Evolutionary conservation across 2,329 filamentous ascomycete genomes (phyloP).

Genomic region (Penicillium sp.): DNA sequence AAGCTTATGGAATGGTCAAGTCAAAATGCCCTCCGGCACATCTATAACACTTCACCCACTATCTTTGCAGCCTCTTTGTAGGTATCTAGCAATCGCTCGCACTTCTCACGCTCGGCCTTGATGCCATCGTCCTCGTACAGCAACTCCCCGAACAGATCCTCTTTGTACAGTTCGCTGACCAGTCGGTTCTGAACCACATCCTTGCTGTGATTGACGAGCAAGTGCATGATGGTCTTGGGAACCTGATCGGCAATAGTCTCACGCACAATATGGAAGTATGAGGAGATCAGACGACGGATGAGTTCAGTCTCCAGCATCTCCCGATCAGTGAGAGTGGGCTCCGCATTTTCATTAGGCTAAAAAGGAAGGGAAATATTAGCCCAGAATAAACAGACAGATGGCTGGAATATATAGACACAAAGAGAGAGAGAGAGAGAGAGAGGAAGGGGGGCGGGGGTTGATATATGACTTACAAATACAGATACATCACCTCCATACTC

Average conservation of each 20-base stretch:
- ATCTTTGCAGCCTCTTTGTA: constrained; percentile 99
- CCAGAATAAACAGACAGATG: neutral
- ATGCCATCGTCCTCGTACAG: constrained; percentile 97
- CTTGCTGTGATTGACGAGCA: constrained; percentile 97
- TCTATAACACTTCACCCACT: constrained; percentile 87
- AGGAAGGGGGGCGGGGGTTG: too few species aligned
- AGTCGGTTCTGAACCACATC: constrained; percentile 96
- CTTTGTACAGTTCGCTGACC: constrained; percentile 93
- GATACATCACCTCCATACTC: constrained; percentile 46
- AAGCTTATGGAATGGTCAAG: neutral
- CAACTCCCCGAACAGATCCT: constrained; percentile 84
- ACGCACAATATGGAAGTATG: constrained; percentile 98
- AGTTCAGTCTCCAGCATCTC: constrained; percentile 97
- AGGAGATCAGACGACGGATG: constrained; percentile 92
- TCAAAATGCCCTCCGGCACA: neutral
- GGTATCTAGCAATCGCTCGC: constrained; percentile 89
- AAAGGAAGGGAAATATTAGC: constrained; percentile 2
- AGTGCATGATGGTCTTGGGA: constrained; percentile 97
- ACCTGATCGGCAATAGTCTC: constrained; percentile 99
- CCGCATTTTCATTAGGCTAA: constrained; percentile 53
- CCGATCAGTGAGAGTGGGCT: constrained; percentile 88
- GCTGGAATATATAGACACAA: too few species aligned
- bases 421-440: too few species aligned
- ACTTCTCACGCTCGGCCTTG: constrained; percentile 97
- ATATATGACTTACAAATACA: constrained; percentile 48